Evolutionary conservation across 2,329 filamentous ascomycete genomes (phyloP), one percentile per base, ranked within the genome.

Genomic region (Pyrenophora graminea): DNA sequence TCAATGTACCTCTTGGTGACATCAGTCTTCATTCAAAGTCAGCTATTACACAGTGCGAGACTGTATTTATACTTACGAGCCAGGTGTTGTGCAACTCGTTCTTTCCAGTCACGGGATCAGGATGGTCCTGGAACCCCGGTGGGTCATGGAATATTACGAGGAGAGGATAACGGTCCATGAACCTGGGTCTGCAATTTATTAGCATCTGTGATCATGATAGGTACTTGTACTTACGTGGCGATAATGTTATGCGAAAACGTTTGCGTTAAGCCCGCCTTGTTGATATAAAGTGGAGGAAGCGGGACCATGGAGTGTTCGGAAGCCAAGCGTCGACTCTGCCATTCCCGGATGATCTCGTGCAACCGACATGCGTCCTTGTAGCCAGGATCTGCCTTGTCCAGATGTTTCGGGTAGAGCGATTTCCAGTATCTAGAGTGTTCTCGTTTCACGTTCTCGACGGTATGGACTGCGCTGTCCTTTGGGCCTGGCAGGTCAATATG

Each of bases 111-210:
- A 73, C 62, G 3, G 76, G 76, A 56, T 80, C 74, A 13, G 74
- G 69, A 9, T 72, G 67, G 6, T 74, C 74, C 23, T 73, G 66
- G 18, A 78, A 63, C 44, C 74, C 74, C 12, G 79, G 79, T 81
- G 93, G 90, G 66, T 97, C 93, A 71, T 99, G 94, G 48, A 99
- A 87, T 40, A 97, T 88, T 9, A 99, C 78, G 10, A 99, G 70
- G 3, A 97, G 79, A 45, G 85, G 90, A 48, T 82, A 83, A 15
- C 83, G 81, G 31, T 82, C 76, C 50, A 85, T 79, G 45, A 94
- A 85, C 38, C 86, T 82, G 1, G 86, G 84, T 33, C 83, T 86
- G 18, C 2, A 55, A 17, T 15, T 5, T 15, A 17, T 17, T 17
- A 4, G 27, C 13, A 15, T 2, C 19, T n/a, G 33, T 3, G n/a